Evolutionary conservation across 805 yeast species (phyloP), one percentile per base, ranked within the genome.

Genomic region (Nakazawaea wickerhamii): DNA sequence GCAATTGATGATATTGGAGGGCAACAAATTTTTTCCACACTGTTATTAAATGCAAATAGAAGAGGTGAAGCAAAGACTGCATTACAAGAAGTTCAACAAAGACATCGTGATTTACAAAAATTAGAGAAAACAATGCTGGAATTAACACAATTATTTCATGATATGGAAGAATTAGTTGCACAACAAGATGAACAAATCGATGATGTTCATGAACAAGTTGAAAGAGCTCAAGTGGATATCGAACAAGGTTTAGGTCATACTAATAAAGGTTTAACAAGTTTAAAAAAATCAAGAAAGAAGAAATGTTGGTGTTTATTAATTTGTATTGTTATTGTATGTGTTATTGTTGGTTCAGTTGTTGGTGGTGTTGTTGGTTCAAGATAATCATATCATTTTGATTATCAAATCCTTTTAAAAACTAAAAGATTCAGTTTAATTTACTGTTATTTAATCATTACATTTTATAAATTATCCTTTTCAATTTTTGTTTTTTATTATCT

Each of bases 41-140:
- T 97, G 14, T 72, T 88, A 50, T 71, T 83, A 68, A 84, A 84
- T 64, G 81, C 89, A 42, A 85, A 86, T 59, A 81, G 95, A 66
- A 78, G 89, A 59, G 95, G 95, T 54, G 96, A 93, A 67, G 97
- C 98, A 33, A 79, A 93, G 63, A 80, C 96, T 26, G 98, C 95
- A 2, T 75, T 93, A 54, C 86, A 88, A 56, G 98, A 93, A 68
- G 98, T 93, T 44, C 96, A 91, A 68, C 81, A 85, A 40, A 82
- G 99, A 68, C 98, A 93, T 69, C 82, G 84, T 61, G 98, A 93
- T 68, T 79, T 93, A 58, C 84, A 87, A 68, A 86, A 88, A 70
- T 83, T 93, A 65, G 98, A 91, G 67, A 81, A 87, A 67, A 84
- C 96, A 46, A 89, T 93, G 85, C 88, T 91, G 28, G 99, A 93